Percentiles rank a stretch among this genome's conserved stretches.
Evolutionary conservation across 192 early-diverging fungal genomes (phyloP).

Genomic region (Entomortierella lignicola): DNA sequence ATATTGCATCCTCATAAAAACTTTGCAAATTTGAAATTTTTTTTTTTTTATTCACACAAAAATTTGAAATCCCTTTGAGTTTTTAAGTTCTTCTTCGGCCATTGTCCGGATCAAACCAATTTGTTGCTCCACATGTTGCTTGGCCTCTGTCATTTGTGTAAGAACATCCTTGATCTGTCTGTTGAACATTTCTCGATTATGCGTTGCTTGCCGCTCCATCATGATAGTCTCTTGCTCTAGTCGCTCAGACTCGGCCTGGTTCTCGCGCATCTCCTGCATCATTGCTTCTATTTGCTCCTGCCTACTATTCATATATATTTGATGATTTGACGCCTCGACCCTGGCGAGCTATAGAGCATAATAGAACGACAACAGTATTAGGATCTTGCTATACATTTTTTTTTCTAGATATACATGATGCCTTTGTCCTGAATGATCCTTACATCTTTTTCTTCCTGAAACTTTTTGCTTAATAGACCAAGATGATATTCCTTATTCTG

Average conservation of each 20-base stretch:
- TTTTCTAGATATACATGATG: no score
- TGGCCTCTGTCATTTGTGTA: slow-evolving; percentile 11
- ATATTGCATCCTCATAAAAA: no score
- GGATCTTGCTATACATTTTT: no score
- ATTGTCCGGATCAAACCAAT: slow-evolving; percentile 27
- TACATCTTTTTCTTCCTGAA: slow-evolving; percentile 51
- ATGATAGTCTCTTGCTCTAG: slow-evolving; percentile 27
- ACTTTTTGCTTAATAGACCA: slow-evolving; percentile 18
- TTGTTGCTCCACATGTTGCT: slow-evolving; percentile 48
- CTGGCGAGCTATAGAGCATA: slow-evolving; percentile 20
- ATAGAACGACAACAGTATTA: no score
- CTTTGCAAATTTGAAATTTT: not conserved
- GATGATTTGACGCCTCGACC: slow-evolving; percentile 11
- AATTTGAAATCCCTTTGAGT: no score
- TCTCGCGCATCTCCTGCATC: slow-evolving; percentile 21
- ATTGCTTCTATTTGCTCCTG: slow-evolving; percentile 28
- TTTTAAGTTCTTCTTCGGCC: slow-evolving; percentile 27
- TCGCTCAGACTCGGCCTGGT: slow-evolving; percentile 26
- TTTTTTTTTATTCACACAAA: no score
- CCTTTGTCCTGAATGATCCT: not conserved
- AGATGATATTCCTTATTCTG: slow-evolving; percentile 27
- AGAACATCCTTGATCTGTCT: slow-evolving; percentile 21
- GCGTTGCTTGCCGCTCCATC: slow-evolving; percentile 35
- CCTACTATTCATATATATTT: slow-evolving; percentile 15
- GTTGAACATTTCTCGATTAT: slow-evolving; percentile 18